Conservation (phyloP, 2,329 filamentous ascomycete species). For the Colletotrichum eleusines region DNA sequence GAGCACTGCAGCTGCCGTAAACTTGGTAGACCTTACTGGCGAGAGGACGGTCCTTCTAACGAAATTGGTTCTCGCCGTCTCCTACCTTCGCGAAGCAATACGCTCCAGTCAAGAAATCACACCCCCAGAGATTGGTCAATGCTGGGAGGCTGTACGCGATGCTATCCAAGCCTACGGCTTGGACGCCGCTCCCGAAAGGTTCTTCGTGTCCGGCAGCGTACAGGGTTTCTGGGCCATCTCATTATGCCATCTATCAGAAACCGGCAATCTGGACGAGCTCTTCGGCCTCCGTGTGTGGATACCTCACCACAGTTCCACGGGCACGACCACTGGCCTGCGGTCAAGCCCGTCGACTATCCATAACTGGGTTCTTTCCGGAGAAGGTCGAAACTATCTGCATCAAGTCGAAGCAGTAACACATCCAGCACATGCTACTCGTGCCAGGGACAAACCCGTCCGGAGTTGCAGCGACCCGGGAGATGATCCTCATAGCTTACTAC, state of each 20-base stretch:
- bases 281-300: constrained; percentile 52
- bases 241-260: constrained; percentile 49
- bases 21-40: neutral
- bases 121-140: neutral
- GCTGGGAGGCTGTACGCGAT: neutral
- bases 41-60: neutral
- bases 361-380: constrained; percentile 52
- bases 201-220: constrained; percentile 44
- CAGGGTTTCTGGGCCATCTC: constrained; percentile 51
- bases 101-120: neutral
- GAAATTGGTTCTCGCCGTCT: neutral
- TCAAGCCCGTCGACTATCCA: constrained; percentile 51
- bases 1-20: neutral
- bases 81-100: neutral
- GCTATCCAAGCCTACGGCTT: neutral
- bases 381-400: constrained; percentile 48
- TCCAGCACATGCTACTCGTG: constrained; percentile 45
- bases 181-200: neutral
- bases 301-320: constrained; percentile 47
- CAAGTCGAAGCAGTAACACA: constrained; percentile 41
- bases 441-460: constrained; percentile 46
- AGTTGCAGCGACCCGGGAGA: constrained; percentile 40
- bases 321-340: constrained; percentile 46
- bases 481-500: constrained; percentile 42
- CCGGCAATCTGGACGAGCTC: constrained; percentile 50